Evolutionary conservation across 2,329 filamentous ascomycete genomes (phyloP).

Genomic region (Mollisia scopiformis): DNA sequence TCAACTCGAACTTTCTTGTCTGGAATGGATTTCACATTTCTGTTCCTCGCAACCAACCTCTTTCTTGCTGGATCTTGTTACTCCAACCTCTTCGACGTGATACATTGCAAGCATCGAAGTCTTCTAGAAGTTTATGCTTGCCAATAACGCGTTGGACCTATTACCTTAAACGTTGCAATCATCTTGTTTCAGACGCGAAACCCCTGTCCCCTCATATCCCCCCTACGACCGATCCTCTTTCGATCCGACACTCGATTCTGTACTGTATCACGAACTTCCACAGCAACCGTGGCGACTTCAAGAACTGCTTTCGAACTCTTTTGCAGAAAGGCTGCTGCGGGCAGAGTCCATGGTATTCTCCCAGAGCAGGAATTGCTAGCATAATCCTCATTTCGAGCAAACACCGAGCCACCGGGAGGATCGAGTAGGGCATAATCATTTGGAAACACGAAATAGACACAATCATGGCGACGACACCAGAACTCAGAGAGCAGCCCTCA

Average conservation of each 20-base stretch:
- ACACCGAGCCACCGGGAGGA: slow-evolving; percentile 5
- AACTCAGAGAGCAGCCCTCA: slow-evolving; percentile 30
- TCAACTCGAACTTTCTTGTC: not conserved
- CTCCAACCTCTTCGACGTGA: not conserved
- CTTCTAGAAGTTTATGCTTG: slow-evolving; percentile 25
- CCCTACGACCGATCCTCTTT: slow-evolving; percentile 7
- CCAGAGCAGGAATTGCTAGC: not conserved
- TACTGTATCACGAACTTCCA: slow-evolving; percentile 27
- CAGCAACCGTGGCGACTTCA: slow-evolving; percentile 22
- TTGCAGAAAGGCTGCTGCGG: slow-evolving; percentile 20
- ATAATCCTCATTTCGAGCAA: not conserved
- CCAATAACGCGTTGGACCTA: slow-evolving; percentile 20
- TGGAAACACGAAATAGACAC: slow-evolving; percentile 16
- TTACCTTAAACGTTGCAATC: slow-evolving; percentile 8
- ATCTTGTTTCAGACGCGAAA: slow-evolving; percentile 22
- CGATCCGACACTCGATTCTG: slow-evolving; percentile 17
- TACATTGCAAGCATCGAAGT: slow-evolving; percentile 6
- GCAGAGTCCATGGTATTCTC: slow-evolving; percentile 18
- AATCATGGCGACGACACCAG: slow-evolving; percentile 45
- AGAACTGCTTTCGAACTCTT: not conserved
- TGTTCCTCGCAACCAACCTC: not conserved
- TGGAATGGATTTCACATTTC: slow-evolving; percentile 1
- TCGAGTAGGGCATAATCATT: slow-evolving; percentile 14
- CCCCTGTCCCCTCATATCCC: slow-evolving; percentile 13
- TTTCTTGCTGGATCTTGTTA: not conserved